Evolutionary conservation across 2,329 filamentous ascomycete genomes (phyloP), one percentile per base, ranked within the genome.

Genomic region (Lachnellula arida): DNA sequence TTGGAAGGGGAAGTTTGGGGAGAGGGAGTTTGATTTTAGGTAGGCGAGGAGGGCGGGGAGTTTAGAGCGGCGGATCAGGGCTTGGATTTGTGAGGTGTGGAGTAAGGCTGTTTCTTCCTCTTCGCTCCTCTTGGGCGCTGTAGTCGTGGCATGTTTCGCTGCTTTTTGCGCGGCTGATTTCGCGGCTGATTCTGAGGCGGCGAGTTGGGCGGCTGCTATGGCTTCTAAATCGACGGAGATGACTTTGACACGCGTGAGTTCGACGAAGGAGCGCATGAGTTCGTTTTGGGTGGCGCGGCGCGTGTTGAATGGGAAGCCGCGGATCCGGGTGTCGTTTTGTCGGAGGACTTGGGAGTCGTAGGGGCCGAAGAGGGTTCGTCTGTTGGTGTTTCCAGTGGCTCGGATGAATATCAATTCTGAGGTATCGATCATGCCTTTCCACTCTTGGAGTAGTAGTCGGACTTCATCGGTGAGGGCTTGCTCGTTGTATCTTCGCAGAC

Each of bases 251-350:
- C 94, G 80, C 0, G 94, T 99, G 34, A 99, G 80, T 74, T 99
- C 94, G 60, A 96, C 88, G 66, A 97, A 99, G 0, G 88, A 88
- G 40, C 93, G 84, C 88, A 97, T 94, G 0, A 99, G 84, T 72
- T 99, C 94, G 48, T 88, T 89, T 68, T 97, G 92, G 0, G 94
- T 99, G 0, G 94, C 91, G 55, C 94, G 81, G 12, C 91, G 82
- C 8, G 94, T 99, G 70, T 82, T 96, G 71, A 99, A 99, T 0
- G 94, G 94, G 60, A 99, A 97, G 0, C 89, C 87, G 54, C 94
- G 81, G 66, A 96, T 79, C 37, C 94, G 80, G 1, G 85, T 77
- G 67, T 99, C 94, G 58, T 91, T 90, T 11, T 85, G 81, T 56
- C 80, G 84, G 53, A 99, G 73, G 1, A 96, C 85, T 68, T 97